Percentiles rank a stretch among this genome's conserved stretches.
Conservation (phyloP, 345 rosid species). For the Isatis tinctoria region DNA sequence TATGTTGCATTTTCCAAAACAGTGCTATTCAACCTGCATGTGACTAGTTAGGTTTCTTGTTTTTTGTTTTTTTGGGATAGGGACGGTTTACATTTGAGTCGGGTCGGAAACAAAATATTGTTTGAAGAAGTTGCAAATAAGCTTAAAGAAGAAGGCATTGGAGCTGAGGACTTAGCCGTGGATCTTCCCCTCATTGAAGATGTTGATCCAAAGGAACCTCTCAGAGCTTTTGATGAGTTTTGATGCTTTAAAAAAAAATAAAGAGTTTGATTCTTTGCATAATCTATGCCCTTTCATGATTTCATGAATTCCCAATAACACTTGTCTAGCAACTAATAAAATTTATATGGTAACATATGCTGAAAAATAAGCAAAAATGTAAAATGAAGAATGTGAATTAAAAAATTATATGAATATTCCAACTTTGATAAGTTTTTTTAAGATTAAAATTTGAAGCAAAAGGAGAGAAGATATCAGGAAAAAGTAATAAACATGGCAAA, state of each 20-base stretch:
- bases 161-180: conserved; percentile 45
- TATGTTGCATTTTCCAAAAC: background rate
- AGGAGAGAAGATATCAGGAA: too few relatives aligned
- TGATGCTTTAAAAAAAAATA: conserved; percentile 1
- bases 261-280: too few relatives aligned
- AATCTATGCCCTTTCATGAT: too few relatives aligned
- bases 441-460: too few relatives aligned
- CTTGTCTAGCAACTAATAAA: too few relatives aligned
- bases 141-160: conserved; percentile 50
- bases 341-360: too few relatives aligned
- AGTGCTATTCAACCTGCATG: background rate
- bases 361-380: too few relatives aligned
- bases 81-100: conserved; percentile 74
- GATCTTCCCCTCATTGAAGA: conserved; percentile 60
- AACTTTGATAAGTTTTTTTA: too few relatives aligned
- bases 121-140: conserved; percentile 63
- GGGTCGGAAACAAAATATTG: conserved; percentile 56
- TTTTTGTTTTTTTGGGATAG: conserved; percentile 23
- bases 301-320: too few relatives aligned
- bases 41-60: background rate
- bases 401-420: too few relatives aligned
- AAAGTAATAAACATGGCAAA: too few relatives aligned
- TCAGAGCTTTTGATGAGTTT: conserved; percentile 43
- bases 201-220: conserved; percentile 61
- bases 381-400: too few relatives aligned